phyloP scores from a whole-genome alignment of 257 asterid genomes.

The Capsicum pubescens region DNA sequence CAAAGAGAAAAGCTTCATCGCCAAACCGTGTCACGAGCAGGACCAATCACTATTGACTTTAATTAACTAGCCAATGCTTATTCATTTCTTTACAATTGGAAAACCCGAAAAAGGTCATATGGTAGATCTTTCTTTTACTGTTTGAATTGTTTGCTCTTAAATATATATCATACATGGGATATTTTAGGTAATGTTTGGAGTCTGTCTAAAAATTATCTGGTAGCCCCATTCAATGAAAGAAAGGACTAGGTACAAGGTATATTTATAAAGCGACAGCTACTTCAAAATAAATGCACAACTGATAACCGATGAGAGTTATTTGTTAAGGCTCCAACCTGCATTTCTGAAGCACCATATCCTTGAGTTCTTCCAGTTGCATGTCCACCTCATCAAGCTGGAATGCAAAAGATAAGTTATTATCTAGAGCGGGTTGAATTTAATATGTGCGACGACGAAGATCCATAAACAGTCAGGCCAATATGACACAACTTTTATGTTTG shows the following conservation, averaged over 20 bases:
- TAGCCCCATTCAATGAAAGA: background rate
- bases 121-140: background rate
- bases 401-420: slow-evolving; percentile 35
- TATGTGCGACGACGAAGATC: background rate
- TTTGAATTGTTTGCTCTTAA: background rate
- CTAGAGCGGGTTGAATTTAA: background rate
- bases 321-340: slow-evolving; percentile 69
- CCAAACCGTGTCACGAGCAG: background rate
- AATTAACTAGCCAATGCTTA: background rate
- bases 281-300: background rate
- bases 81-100: background rate
- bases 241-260: background rate
- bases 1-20: background rate
- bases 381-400: slow-evolving; percentile 74
- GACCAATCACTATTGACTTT: slow-evolving; percentile 5
- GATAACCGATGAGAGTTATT: background rate
- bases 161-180: background rate
- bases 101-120: background rate
- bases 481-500: background rate
- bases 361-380: slow-evolving; percentile 64
- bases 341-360: slow-evolving; percentile 66
- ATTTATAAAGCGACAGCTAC: background rate
- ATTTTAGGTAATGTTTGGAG: background rate
- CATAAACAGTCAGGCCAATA: background rate
- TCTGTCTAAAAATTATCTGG: background rate